These are phyloP conservation scores for Cokeromyces recurvatus DNA, from an alignment of 371 early-diverging fungal genomes.

Conservation along the genomic window DNA sequence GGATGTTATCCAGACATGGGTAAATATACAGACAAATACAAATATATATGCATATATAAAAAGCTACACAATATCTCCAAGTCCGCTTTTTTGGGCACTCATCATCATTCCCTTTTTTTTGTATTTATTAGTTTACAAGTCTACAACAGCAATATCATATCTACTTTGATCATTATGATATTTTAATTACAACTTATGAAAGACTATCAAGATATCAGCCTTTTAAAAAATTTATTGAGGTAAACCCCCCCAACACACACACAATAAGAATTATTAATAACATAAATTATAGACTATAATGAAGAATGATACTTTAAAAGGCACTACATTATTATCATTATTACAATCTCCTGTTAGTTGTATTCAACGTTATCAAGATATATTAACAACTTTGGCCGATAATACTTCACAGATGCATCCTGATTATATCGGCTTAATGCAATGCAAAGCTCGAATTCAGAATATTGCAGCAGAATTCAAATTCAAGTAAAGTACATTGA, in stretches of 20 bases:
- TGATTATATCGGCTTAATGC: constrained; percentile 30
- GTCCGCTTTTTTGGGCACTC: not conserved
- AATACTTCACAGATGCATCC: constrained; percentile 43
- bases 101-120: not conserved
- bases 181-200: constrained; percentile 31
- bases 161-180: constrained; percentile 33
- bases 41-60: not conserved
- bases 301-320: no score
- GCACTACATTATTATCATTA: constrained; percentile 22
- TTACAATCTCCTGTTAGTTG: constrained; percentile 30
- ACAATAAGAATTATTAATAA: not conserved
- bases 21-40: constrained; percentile 4
- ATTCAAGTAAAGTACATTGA: constrained; percentile 5
- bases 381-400: constrained; percentile 26
- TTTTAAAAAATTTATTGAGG: constrained; percentile 44
- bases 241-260: constrained; percentile 1
- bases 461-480: constrained; percentile 23
- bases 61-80: no score
- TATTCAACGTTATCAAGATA: constrained; percentile 22
- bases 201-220: constrained; percentile 31
- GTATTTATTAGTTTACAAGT: constrained; percentile 19
- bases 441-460: constrained; percentile 24
- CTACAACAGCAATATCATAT: constrained; percentile 18
- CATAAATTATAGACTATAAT: not conserved
- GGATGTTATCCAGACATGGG: constrained; percentile 40